phyloP scores from a whole-genome alignment of 805 yeast species.

The Lachancea nothofagi region DNA sequence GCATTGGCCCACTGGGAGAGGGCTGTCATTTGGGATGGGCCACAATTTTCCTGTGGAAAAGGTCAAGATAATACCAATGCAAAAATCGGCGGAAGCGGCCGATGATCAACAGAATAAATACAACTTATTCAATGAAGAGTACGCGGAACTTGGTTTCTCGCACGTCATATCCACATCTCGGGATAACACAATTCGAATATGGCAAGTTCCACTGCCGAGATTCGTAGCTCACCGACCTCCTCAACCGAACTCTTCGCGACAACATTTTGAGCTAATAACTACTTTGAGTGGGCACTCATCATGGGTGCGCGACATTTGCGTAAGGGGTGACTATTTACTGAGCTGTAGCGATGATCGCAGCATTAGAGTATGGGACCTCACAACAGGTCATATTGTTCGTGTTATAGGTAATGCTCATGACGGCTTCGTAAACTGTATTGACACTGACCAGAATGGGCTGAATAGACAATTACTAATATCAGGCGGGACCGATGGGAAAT shows the following conservation, averaged over 20 bases:
- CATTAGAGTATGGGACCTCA: conserved; percentile 72
- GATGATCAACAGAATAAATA: conserved; percentile 26
- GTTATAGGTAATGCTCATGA: conserved; percentile 56
- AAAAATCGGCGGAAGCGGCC: conserved; percentile 24
- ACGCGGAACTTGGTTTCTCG: conserved; percentile 48
- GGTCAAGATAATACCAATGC: conserved; percentile 57
- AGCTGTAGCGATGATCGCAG: conserved; percentile 77
- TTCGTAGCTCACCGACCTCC: conserved; percentile 51
- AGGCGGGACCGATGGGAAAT: conserved; percentile 22
- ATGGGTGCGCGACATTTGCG: conserved; percentile 68
- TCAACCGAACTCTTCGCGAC: conserved; percentile 47
- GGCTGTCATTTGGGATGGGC: conserved; percentile 61
- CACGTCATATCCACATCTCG: conserved; percentile 76
- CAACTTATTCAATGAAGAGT: conserved; percentile 19
- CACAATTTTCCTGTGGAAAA: conserved; percentile 82
- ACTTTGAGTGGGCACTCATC: conserved; percentile 72
- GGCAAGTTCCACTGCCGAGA: conserved; percentile 70
- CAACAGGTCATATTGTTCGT: conserved; percentile 42
- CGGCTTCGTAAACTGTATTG: conserved; percentile 67
- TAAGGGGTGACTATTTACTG: conserved; percentile 74
- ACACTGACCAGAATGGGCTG: conserved; percentile 20
- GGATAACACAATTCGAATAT: conserved; percentile 66
- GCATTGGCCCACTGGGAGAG: conserved; percentile 60
- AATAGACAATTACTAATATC: conserved; percentile 20
- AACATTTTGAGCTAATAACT: conserved; percentile 54